Percentiles rank a stretch among this genome's conserved stretches.
phyloP scores from a whole-genome alignment of 208 protist species.

The Kentomonas sorsogonicus region DNA sequence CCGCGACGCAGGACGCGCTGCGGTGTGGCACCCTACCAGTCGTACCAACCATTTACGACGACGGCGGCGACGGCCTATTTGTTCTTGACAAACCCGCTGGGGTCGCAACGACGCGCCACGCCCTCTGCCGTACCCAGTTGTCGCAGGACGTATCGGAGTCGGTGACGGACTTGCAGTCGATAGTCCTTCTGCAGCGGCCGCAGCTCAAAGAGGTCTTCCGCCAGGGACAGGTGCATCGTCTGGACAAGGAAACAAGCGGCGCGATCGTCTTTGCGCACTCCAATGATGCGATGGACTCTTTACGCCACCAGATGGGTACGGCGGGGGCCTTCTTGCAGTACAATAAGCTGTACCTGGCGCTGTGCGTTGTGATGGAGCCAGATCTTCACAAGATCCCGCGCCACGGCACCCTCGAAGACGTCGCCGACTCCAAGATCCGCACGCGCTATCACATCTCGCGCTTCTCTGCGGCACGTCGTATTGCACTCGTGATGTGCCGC shows the following conservation, averaged over 20 bases:
- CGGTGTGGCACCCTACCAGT: neutral
- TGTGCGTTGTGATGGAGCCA: slow-evolving; percentile 71
- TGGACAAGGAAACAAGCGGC: slow-evolving; percentile 75
- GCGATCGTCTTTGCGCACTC: slow-evolving; percentile 69
- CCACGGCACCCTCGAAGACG: slow-evolving; percentile 38
- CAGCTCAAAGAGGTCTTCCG: slow-evolving; percentile 26
- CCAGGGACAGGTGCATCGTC: slow-evolving; percentile 76
- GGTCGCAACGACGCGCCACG: slow-evolving; percentile 67
- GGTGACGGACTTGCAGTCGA: no score
- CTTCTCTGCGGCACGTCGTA: slow-evolving; percentile 36
- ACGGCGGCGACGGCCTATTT: slow-evolving; percentile 62
- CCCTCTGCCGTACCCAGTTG: slow-evolving; percentile 53
- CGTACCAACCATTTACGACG: slow-evolving; percentile 59
- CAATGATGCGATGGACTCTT: slow-evolving; percentile 33
- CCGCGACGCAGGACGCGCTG: slow-evolving; percentile 11
- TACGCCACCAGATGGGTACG: slow-evolving; percentile 80
- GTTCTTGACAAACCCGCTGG: slow-evolving; percentile 72
- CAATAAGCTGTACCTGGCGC: slow-evolving; percentile 64
- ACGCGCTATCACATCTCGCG: slow-evolving; percentile 55
- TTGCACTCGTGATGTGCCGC: slow-evolving; percentile 69
- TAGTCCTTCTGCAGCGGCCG: slow-evolving; percentile 19
- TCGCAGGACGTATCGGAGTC: slow-evolving; percentile 27
- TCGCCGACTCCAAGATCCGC: slow-evolving; percentile 38
- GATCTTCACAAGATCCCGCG: slow-evolving; percentile 41
- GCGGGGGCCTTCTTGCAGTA: slow-evolving; percentile 50